Conservation (phyloP, 306 rosid genomes). For the Oxytropis ochrocephala region DNA sequence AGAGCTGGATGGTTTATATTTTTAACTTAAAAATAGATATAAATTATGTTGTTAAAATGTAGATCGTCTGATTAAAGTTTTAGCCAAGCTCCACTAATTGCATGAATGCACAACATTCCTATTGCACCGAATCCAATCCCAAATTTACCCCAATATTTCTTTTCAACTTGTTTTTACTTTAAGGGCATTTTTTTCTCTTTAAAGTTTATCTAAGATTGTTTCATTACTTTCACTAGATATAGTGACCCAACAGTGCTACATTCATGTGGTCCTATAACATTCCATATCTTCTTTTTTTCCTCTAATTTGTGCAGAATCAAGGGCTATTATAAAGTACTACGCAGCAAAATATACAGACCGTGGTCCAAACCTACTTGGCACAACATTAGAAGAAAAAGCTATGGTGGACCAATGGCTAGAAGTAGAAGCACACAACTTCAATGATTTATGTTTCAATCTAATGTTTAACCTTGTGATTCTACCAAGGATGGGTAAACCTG, state of each 20-base stretch:
- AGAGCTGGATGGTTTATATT: no score
- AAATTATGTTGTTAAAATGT: no score
- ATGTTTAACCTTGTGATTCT: slow-evolving; percentile 49
- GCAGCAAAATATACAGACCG: slow-evolving; percentile 47
- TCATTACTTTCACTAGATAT: background rate
- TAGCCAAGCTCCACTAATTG: no score
- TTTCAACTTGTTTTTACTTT: no score
- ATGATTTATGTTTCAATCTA: slow-evolving; percentile 41
- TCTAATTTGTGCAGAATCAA: slow-evolving; percentile 39
- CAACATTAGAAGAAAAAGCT: slow-evolving; percentile 56
- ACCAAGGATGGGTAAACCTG: slow-evolving; percentile 43
- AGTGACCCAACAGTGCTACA: background rate
- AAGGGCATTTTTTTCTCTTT: no score
- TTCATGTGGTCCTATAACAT: background rate
- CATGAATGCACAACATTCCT: no score
- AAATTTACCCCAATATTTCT: background rate
- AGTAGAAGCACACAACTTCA: slow-evolving; percentile 70
- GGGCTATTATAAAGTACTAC: slow-evolving; percentile 58
- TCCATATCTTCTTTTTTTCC: background rate
- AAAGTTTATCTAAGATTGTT: no score
- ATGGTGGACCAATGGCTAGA: slow-evolving; percentile 74
- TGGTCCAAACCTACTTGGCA: slow-evolving; percentile 54
- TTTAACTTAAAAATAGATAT: no score
- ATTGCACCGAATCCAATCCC: no score
- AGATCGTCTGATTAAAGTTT: no score